phyloP scores from a whole-genome alignment of 441 rosid genomes.

The Gossypium trilobum region DNA sequence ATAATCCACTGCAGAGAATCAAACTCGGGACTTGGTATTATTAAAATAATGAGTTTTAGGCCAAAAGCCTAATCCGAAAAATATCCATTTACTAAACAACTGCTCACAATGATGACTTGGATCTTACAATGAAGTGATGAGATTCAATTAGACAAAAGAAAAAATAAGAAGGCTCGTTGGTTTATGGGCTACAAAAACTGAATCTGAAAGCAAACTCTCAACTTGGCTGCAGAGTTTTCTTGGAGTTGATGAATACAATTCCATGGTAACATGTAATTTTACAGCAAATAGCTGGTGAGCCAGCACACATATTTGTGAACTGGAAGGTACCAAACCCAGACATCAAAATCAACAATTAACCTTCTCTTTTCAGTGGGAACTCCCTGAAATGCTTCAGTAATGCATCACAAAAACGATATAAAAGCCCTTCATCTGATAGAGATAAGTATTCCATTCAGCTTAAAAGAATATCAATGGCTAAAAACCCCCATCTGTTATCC shows the following conservation, averaged over 20 bases:
- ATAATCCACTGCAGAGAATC: not conserved
- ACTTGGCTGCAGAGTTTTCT: not conserved
- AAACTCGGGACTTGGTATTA: not conserved
- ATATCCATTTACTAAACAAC: not conserved
- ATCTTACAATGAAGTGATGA: not conserved
- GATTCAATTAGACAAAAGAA: not conserved
- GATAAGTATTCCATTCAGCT: not conserved
- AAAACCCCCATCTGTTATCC: not conserved
- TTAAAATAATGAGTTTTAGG: not conserved
- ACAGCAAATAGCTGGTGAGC: conserved; percentile 7
- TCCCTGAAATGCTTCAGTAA: not conserved
- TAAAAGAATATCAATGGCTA: not conserved
- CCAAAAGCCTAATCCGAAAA: not conserved
- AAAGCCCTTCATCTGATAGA: not conserved
- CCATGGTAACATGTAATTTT: not conserved
- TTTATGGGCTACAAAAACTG: not conserved
- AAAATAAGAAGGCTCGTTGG: not conserved
- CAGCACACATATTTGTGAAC: not conserved
- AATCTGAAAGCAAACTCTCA: not conserved
- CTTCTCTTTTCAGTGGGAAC: conserved; percentile 1
- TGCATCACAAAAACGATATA: not conserved
- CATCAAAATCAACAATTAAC: not conserved
- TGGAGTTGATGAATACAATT: not conserved
- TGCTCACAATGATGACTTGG: not conserved
- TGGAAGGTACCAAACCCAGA: not conserved